Conservation (phyloP, 2,329 filamentous ascomycete genomes). For the Aspergillus puulaauensis region DNA sequence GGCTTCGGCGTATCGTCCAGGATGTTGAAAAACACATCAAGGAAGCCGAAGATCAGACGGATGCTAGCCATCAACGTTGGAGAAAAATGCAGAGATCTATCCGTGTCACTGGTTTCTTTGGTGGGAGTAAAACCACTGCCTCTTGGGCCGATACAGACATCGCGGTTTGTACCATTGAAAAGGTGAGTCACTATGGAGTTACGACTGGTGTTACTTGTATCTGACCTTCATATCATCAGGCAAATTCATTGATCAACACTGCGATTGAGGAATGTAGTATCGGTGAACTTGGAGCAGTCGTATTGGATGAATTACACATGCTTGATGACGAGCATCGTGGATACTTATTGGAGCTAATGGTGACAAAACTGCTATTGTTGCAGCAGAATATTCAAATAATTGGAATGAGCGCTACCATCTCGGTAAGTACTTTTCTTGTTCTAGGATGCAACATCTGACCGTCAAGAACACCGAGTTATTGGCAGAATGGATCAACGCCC, state of each 20-base stretch:
- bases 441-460: constrained; percentile 12
- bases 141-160: constrained; percentile 76
- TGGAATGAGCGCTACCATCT: constrained; percentile 77
- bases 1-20: constrained; percentile 67
- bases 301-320: constrained; percentile 81
- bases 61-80: constrained; percentile 52
- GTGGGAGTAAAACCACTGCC: constrained; percentile 65
- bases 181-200: constrained; percentile 47
- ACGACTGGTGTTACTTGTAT: background rate
- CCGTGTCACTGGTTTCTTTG: constrained; percentile 71
- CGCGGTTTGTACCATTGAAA: constrained; percentile 77
- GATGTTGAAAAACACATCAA: constrained; percentile 50
- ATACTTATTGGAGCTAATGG: constrained; percentile 72
- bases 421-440: constrained; percentile 48
- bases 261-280: constrained; percentile 71
- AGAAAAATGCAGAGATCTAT: constrained; percentile 60
- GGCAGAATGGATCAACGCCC: constrained; percentile 68
- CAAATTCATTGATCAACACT: constrained; percentile 70
- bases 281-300: constrained; percentile 63
- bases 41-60: constrained; percentile 28
- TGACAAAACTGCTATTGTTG: constrained; percentile 69
- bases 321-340: constrained; percentile 73
- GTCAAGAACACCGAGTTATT: constrained; percentile 67
- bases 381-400: constrained; percentile 68
- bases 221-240: constrained; percentile 46